Base-by-base conservation (phyloP, 2,329 filamentous ascomycete genomes). In the Hortaea sp. region DNA sequence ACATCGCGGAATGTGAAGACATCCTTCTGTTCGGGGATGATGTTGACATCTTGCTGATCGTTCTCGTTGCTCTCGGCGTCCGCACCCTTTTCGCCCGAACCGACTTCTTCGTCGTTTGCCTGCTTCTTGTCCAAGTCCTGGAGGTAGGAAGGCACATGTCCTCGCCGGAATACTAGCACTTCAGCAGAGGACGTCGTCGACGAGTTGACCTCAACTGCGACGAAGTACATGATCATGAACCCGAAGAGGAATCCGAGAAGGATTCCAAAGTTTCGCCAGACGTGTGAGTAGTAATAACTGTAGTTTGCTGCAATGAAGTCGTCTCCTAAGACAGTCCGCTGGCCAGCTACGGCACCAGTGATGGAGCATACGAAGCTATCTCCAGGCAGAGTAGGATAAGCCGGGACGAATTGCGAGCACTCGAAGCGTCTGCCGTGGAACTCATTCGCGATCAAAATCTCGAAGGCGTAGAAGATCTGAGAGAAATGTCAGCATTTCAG, bases 201-300 rank as follows among this genome's bases (percentile, higher is more conserved):
- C 0, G 81, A 81, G 62, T 84, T 84, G 54, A 83, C 53, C 57
- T 88, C 83, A 0, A 76, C 74, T 0, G 77, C 77, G 11, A 76
- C 40, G 43, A 86, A 75, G 64, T 88, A 85, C 1, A 82, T 53
- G 3, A 64, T 48, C 66, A 81, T 76, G 66, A 86, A 85, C 45
- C 73, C 77, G 29, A 84, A 54, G 43, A 82, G 64, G 62, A 86
- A 85, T 0, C 63, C 82, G 27, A 50, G 37, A 1, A 86, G 61
- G 46, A 88, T 84, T 1, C 82, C 83, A 48, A 85, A 73, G 57
- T 87, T 86, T 7, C 82, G 58, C 62, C 62, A 65, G 13, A 66
- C 63, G 41, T 71, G 66, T 3, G 60, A 63, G 51, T 66, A 68
- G 28, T 61, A 65, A 55, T 68, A 70, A 10, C 53, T 55, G 53